Base-by-base conservation (phyloP, 2,329 filamentous ascomycete genomes). In the Tolypocladium guangdongense region DNA sequence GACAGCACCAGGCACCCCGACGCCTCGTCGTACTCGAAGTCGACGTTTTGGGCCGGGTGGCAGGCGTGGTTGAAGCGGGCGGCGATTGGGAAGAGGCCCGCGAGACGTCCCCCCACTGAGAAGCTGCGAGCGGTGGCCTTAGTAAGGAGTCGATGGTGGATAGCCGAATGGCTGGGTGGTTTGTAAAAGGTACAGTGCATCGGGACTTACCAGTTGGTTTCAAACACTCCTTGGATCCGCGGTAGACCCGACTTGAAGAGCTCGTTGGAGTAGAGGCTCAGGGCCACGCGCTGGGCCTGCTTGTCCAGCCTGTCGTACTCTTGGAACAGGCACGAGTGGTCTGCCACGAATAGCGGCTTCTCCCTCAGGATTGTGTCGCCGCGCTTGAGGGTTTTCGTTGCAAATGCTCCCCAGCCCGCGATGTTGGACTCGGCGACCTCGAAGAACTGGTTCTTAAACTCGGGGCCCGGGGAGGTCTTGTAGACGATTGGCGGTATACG, bases 61-160 rank as follows among this genome's bases (percentile, higher is more conserved):
- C 81, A 84, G 0, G 78, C 74, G 60, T 84, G 81, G 60, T 84
- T 84, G 65, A 84, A 82, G 2, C 80, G 71, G 0, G 78, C 75
- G 0, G 74, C 77, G 7, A 78, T 66, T 1, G 75, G 68, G 54
- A 80, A 81, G 2, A 82, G 56, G 1, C 69, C 71, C 0, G 69
- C 72, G 7, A 63, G 58, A 3, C 58, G 57, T 0, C 54, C 52
- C 1, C 35, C 41, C 10, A 63, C 61, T 1, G 62, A 58, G 43
- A 71, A 67, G 51, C 69, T 68, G 47, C 16, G 43, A 11, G 35
- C 3, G 24, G 12, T 5, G 43, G 7, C 8, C 16, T 46, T 4
- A 33, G 32, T 33, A 33, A 10, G 32, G 32, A 11, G 8, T 33
- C 32, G 32, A 33, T 33, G 10, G 32, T 33, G 6, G 32, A 11